These are phyloP conservation scores for Hyaloscypha finlandica DNA, from an alignment of 495 filamentous ascomycete species.

Conservation along the genomic window DNA sequence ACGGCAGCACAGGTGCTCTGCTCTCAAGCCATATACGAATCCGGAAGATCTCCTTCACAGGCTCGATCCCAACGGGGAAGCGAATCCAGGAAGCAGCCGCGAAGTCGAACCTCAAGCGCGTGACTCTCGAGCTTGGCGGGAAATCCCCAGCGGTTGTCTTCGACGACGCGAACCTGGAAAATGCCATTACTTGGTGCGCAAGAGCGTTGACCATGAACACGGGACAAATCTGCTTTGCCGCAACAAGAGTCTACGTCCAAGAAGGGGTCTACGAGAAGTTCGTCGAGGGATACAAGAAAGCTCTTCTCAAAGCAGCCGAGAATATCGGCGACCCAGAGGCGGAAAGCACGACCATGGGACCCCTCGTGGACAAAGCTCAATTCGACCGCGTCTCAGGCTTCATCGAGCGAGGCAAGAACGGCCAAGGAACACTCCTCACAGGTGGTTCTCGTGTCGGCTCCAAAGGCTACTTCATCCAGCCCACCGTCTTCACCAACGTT, in stretches of 20 bases:
- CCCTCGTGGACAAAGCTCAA: slow-evolving; percentile 65
- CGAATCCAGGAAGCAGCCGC: slow-evolving; percentile 61
- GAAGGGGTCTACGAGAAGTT: slow-evolving; percentile 57
- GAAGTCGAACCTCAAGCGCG: slow-evolving; percentile 61
- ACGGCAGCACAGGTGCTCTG: slow-evolving; percentile 54
- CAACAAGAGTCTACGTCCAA: slow-evolving; percentile 55
- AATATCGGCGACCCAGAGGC: slow-evolving; percentile 61
- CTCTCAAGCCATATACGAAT: slow-evolving; percentile 48
- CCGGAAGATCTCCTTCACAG: slow-evolving; percentile 68
- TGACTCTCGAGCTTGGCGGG: slow-evolving; percentile 66
- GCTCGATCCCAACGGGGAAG: slow-evolving; percentile 56
- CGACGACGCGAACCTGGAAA: slow-evolving; percentile 62
- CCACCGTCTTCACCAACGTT: slow-evolving; percentile 50
- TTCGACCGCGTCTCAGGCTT: slow-evolving; percentile 63
- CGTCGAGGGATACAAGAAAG: slow-evolving; percentile 34
- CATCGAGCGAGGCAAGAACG: slow-evolving; percentile 58
- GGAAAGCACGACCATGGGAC: slow-evolving; percentile 59
- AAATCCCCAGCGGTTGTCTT: slow-evolving; percentile 64
- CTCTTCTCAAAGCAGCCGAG: slow-evolving; percentile 35
- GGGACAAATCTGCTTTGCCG: slow-evolving; percentile 57
- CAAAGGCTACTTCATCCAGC: slow-evolving; percentile 48
- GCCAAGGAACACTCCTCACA: slow-evolving; percentile 58
- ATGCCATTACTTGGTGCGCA: slow-evolving; percentile 48
- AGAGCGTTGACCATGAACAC: slow-evolving; percentile 50
- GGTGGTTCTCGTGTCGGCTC: slow-evolving; percentile 58